Evolutionary conservation across 768 basidiomycete genomes (phyloP).

Genomic region (Lanmaoa pseudosensibilis): DNA sequence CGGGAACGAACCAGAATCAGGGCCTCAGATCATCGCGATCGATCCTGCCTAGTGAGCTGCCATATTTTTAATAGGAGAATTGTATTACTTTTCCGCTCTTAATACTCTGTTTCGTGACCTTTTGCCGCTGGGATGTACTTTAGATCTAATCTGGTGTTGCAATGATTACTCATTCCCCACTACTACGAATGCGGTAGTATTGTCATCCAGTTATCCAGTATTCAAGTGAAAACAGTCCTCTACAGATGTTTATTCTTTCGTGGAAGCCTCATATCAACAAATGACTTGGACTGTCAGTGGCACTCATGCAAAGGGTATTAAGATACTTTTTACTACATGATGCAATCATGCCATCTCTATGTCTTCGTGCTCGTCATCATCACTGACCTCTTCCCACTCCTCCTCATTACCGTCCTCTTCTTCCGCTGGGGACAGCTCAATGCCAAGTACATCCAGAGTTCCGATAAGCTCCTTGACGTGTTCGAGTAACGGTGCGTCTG

Average conservation of each 20-base stretch:
- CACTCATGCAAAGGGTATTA: not conserved
- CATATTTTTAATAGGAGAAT: no score
- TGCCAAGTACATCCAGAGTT: conserved; percentile 65
- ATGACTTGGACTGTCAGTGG: not conserved
- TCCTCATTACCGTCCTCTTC: conserved; percentile 41
- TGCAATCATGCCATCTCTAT: conserved; percentile 51
- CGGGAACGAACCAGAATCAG: not conserved
- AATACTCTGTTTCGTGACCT: no score
- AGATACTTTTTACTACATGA: conserved; percentile 11
- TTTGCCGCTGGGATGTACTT: no score
- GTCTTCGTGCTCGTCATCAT: conserved; percentile 52
- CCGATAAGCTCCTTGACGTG: conserved; percentile 74
- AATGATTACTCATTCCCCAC: no score
- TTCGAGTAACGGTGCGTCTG: conserved; percentile 72
- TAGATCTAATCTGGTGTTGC: no score
- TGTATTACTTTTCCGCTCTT: no score
- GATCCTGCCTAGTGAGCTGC: not conserved
- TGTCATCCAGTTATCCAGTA: not conserved
- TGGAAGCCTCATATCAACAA: no score
- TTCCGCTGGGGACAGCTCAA: conserved; percentile 57
- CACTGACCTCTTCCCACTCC: conserved; percentile 65
- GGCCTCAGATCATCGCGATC: not conserved
- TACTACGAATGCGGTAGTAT: no score
- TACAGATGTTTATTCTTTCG: not conserved
- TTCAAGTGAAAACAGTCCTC: not conserved